Base-by-base conservation (phyloP, 495 filamentous ascomycete species). In the Penicillium coprophilum region DNA sequence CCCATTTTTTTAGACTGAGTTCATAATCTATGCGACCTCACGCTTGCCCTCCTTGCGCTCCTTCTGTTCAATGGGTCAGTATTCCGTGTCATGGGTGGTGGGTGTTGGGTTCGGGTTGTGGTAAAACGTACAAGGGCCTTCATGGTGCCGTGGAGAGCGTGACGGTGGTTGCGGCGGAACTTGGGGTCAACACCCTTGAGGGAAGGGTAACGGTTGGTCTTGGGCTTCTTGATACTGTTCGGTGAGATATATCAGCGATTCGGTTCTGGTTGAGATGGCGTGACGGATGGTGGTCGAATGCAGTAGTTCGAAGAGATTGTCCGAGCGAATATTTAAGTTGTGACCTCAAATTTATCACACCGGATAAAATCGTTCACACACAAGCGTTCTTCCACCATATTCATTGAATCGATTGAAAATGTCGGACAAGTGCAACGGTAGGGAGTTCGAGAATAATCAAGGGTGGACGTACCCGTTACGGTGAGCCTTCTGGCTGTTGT, bases 101-200 rank as follows among this genome's bases (percentile, higher is more conserved):
- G 44, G 3, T 45, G 19, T 10, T 55, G 41, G 30, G 30, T 27
- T 53, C 34, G 38, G 45, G 17, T 36, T 41, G 19, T 52, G 55
- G 36, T 64, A 43, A 59, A 59, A 85, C 91, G 70, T 87, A 98
- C 94, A 80, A 99, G 79, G 71, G 95, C 95, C 84, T 88, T 95
- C 84, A 89, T 90, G 67, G 95, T 99, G 71, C 94, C 94, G 80
- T 97, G 95, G 30, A 97, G 90, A 73, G 95, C 95, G 86, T 97
- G 92, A 71, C 91, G 89, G 82, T 98, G 95, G 83, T 98, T 98
- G 79, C 94, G 85, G 77, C 94, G 87, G 85, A 97, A 98, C 86
- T 98, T 98, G 73, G 94, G 91, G 82, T 98, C 94, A 71, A 93
- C 96, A 74, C 94, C 94, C 69, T 96, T 96, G 65, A 97, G 86